Evolutionary conservation across 306 rosid genomes (phyloP).

Genomic region (Vigna unguiculata): DNA sequence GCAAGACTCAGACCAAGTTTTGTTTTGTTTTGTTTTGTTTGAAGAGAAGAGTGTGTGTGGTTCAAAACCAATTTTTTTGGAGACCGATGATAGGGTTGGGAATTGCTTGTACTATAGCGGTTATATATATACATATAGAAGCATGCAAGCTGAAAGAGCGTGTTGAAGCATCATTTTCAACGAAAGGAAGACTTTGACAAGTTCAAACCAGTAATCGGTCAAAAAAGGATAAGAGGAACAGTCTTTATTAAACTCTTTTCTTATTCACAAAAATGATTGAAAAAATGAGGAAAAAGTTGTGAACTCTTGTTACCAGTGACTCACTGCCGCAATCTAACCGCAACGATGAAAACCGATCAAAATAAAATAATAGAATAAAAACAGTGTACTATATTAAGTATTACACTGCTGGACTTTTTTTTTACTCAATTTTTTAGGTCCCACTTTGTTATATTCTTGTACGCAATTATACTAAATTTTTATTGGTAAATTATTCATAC

Average conservation of each 20-base stretch:
- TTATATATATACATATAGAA: not conserved
- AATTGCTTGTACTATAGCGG: not conserved
- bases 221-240: not conserved
- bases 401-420: too few species aligned
- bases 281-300: not conserved
- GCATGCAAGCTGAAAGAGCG: not conserved
- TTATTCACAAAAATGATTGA: not conserved
- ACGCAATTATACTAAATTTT: too few species aligned
- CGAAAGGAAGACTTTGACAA: constrained; percentile 1
- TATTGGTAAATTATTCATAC: too few species aligned
- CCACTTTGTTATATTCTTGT: too few species aligned
- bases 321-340: not conserved
- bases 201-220: constrained; percentile 7
- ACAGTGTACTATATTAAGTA: too few species aligned
- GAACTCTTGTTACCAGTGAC: not conserved
- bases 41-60: not conserved
- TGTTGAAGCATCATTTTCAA: not conserved
- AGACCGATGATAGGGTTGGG: not conserved
- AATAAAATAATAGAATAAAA: not conserved
- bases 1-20: not conserved
- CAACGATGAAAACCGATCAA: not conserved
- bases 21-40: not conserved
- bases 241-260: not conserved
- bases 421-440: too few species aligned
- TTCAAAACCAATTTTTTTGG: not conserved